These are phyloP conservation scores for Coniella vitis DNA, from an alignment of 2,329 filamentous ascomycete genomes.

Conservation along the genomic window DNA sequence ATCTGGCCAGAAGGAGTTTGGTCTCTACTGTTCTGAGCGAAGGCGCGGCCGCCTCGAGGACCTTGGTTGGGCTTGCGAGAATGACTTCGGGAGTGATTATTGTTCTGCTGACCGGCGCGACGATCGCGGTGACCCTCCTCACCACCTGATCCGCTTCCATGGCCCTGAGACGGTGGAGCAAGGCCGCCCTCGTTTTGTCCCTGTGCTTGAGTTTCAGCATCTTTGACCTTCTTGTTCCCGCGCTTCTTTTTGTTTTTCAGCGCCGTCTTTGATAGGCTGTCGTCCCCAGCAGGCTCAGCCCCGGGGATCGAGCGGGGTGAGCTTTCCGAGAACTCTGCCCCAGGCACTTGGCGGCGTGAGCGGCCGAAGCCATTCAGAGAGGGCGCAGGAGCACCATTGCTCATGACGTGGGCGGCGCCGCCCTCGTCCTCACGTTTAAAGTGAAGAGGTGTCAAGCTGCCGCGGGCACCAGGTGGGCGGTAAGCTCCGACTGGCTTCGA, in stretches of 20 bases:
- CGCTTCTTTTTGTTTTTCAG: conserved; percentile 99
- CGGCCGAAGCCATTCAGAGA: conserved; percentile 67
- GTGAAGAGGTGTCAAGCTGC: conserved; percentile 78
- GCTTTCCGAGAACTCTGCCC: conserved; percentile 67
- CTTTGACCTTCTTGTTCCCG: conserved; percentile 81
- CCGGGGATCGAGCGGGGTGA: conserved; percentile 40
- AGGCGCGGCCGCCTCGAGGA: conserved; percentile 43
- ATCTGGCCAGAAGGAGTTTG: conserved; percentile 24
- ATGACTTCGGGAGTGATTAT: conserved; percentile 38
- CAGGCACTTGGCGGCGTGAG: conserved; percentile 72
- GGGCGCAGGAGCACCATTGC: conserved; percentile 65
- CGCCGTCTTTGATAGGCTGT: conserved; percentile 73
- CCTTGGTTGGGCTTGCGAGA: conserved; percentile 44
- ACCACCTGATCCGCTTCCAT: conserved; percentile 36
- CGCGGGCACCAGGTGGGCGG: conserved; percentile 86
- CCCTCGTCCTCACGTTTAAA: conserved; percentile 98
- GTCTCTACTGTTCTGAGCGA: conserved; percentile 30
- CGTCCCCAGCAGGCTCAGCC: conserved; percentile 59
- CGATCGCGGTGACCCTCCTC: conserved; percentile 62
- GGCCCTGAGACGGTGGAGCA: conserved; percentile 38
- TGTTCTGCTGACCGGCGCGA: conserved; percentile 38
- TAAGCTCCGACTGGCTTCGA: conserved; percentile 97
- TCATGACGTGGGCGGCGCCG: conserved; percentile 71
- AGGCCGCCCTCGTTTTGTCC: conserved; percentile 40
- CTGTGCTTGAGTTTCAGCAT: conserved; percentile 54